Percentiles rank a stretch among this genome's conserved stretches.
Conservation (phyloP, 345 rosid species). For the Bruguiera sexangula region DNA sequence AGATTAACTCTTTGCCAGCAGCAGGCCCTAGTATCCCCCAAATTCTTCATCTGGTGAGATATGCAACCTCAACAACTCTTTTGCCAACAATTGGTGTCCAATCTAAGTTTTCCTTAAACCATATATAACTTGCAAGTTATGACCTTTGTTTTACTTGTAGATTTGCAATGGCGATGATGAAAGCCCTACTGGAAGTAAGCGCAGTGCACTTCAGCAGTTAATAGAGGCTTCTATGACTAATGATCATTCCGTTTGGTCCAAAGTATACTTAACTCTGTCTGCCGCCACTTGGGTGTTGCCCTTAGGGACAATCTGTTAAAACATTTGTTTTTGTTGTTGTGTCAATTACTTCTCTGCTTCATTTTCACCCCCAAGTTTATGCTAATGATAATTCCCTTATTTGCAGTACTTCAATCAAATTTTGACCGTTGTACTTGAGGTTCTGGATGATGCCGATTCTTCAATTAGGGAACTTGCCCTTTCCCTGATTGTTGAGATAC, state of each 20-base stretch:
- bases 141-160: conserved; percentile 36
- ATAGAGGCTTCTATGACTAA: conserved; percentile 69
- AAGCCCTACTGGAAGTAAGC: conserved; percentile 56
- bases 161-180: conserved; percentile 69
- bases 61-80: neutral
- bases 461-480: conserved; percentile 72
- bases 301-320: neutral
- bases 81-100: conserved; percentile 3
- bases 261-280: conserved; percentile 39
- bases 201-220: conserved; percentile 76
- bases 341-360: neutral
- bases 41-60: conserved; percentile 89
- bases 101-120: neutral
- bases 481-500: conserved; percentile 74
- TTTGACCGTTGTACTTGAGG: conserved; percentile 92
- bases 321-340: neutral
- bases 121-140: neutral
- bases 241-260: conserved; percentile 72
- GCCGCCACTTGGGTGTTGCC: neutral
- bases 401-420: conserved; percentile 96
- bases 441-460: conserved; percentile 68
- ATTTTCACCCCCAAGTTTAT: neutral
- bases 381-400: conserved; percentile 8
- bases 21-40: conserved; percentile 94
- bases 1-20: conserved; percentile 50